These are phyloP conservation scores for Suillus subalutaceus DNA, from an alignment of 768 basidiomycete species.

Conservation along the genomic window DNA sequence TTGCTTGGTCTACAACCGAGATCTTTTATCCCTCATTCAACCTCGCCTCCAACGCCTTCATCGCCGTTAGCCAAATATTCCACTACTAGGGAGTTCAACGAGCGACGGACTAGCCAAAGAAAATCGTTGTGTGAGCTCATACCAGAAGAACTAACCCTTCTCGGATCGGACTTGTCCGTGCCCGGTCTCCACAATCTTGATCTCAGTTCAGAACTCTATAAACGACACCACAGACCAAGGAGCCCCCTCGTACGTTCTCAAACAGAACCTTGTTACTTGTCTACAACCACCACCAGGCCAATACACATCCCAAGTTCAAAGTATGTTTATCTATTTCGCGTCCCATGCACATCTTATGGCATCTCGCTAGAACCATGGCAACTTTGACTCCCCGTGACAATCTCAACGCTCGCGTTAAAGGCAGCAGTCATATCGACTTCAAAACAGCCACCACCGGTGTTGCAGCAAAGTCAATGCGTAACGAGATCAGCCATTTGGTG, in stretches of 20 bases:
- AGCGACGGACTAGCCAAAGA: slow-evolving; percentile 14
- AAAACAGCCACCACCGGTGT: slow-evolving; percentile 97
- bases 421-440: slow-evolving; percentile 88
- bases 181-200: slow-evolving; percentile 34
- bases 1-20: slow-evolving; percentile 9
- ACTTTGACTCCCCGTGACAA: slow-evolving; percentile 67
- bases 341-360: slow-evolving; percentile 15
- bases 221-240: slow-evolving; percentile 67
- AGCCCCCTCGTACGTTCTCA: slow-evolving; percentile 45
- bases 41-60: slow-evolving; percentile 17
- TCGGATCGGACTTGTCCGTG: slow-evolving; percentile 37
- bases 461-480: slow-evolving; percentile 95
- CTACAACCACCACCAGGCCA: slow-evolving; percentile 64
- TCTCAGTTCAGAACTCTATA: slow-evolving; percentile 45
- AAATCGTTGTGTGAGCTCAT: slow-evolving; percentile 35
- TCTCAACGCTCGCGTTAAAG: slow-evolving; percentile 72
- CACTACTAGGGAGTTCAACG: slow-evolving; percentile 14
- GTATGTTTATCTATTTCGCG: slow-evolving; percentile 29
- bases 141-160: slow-evolving; percentile 29
- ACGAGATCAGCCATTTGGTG: slow-evolving; percentile 95
- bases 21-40: slow-evolving; percentile 1
- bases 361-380: slow-evolving; percentile 49
- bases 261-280: slow-evolving; percentile 58
- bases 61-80: slow-evolving; percentile 27
- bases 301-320: slow-evolving; percentile 54